phyloP scores from a whole-genome alignment of 2,329 filamentous ascomycete species.

The Alternaria rosae region DNA sequence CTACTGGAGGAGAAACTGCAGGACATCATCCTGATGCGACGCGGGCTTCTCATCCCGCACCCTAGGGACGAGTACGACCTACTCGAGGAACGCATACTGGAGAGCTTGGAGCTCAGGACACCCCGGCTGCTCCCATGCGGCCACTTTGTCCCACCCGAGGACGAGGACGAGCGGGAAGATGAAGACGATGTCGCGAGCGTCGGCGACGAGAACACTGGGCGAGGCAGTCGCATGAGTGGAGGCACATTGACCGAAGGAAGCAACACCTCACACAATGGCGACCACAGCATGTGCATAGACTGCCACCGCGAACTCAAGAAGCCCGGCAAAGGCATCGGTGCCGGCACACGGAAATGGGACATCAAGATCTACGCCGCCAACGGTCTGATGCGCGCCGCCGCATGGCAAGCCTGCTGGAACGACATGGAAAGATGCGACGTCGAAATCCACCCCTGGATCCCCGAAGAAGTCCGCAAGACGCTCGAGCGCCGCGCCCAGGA shows the following conservation, averaged over 20 bases:
- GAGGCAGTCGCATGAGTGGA: constrained; percentile 47
- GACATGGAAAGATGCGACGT: constrained; percentile 99
- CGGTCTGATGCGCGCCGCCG: constrained; percentile 87
- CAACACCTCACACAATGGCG: constrained; percentile 26
- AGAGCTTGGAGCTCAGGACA: constrained; percentile 74
- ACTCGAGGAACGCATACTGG: constrained; percentile 77
- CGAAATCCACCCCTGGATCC: constrained; percentile 80
- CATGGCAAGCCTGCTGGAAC: constrained; percentile 92
- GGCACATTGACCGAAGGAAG: constrained; percentile 45
- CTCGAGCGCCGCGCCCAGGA: constrained; percentile 62
- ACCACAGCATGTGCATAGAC: constrained; percentile 58
- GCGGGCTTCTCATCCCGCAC: constrained; percentile 78
- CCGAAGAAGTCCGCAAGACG: constrained; percentile 64
- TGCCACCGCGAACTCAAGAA: constrained; percentile 53
- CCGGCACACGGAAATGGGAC: constrained; percentile 67
- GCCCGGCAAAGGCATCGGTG: constrained; percentile 45
- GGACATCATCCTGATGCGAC: constrained; percentile 72
- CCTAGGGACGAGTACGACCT: constrained; percentile 82
- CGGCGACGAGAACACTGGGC: constrained; percentile 38
- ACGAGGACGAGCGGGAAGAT: constrained; percentile 50
- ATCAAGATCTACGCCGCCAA: constrained; percentile 95
- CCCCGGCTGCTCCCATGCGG: constrained; percentile 77
- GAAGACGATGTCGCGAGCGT: constrained; percentile 46
- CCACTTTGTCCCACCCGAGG: constrained; percentile 66
- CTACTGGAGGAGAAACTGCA: constrained; percentile 73